Base-by-base conservation (phyloP, 306 rosid species). In the Glycine tomentella region DNA sequence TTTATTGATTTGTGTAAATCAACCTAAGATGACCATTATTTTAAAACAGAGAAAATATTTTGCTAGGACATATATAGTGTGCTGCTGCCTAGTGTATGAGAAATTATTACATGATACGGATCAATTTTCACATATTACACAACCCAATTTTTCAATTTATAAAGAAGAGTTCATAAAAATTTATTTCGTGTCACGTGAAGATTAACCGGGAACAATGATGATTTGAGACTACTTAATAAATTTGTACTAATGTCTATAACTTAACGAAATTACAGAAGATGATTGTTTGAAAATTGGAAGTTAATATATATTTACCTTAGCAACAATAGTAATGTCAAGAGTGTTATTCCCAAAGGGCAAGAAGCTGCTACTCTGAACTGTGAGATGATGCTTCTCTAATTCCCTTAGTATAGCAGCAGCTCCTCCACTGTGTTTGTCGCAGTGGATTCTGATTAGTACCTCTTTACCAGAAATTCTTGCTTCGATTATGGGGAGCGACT, bases 321-420 rank as follows among this genome's bases (percentile, higher is more conserved):
- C 78, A 58, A 83, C 46, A 51, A 86, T 80, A 9, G 99, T 91
- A 15, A 93, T 79, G 74, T 83, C 90, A 45, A 88, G 79, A 9
- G 91, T 87, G 64, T 92, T 88, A 55, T 76, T 80, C 3, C 93
- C 98, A 86, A 92, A 91, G 13, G 95, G 91, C 31, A 93, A 72
- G 77, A 81, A 74, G 81, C 89, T 81, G 87, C 91, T 91, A 31
- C 88, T 86, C 6, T 87, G 78, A 80, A 91, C 63, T 5, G 81
- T 83, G 67, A 95, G 93, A 59, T 74, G 55, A 45, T 84, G 88
- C 46, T 75, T 93, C 84, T 91, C 89, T 1, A 91, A 61, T 78
- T 87, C 81, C 9, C 46, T 48, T 16, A 95, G 78, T 86, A 93
- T 83, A 46, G 81, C 50, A 11, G 88, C 52, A 4, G 80, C 77